Base-by-base conservation (phyloP, 108 stramenopile species). In the Cyclostephanos tholiformis region DNA sequence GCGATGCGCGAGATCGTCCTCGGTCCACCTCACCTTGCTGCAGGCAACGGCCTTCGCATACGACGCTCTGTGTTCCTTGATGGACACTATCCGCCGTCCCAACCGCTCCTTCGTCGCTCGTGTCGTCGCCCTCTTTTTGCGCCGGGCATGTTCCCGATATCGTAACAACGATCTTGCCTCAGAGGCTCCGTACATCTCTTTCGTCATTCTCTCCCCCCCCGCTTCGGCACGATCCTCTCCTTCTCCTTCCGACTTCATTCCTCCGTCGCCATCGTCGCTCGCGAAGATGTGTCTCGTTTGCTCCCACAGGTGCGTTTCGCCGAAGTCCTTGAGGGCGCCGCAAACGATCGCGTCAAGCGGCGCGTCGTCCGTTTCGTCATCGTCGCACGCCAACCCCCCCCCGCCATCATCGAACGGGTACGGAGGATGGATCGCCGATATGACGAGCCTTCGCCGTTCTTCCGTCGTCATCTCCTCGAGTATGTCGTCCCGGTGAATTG, bases 231-330 rank as follows among this genome's bases (percentile, higher is more conserved):
- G 8, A 29, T 53, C 23, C 17, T 63, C 52, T 13, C n/a, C 38
- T 17, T 19, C 25, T 16, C 26, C 20, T 29, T 63, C 25, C 20
- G 67, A 32, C 10, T 61, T 17, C 1, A 29, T 17, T 52, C 26
- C 35, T 17, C 17, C 57, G 20, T 25, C 36, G 11, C 27, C 22
- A 26, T 22, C 61, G 36, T 53, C 27, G 7, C 41, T 41, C 41
- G 41, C 25, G 12, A 56, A 20, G 20, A 56, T 14, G 64, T 59
- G 58, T 1, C 62, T 53, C 46, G 79, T 80, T 65, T 80, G 79
- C 20, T 80, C 79, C 72, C 72, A 80, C 23, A 80, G 59, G 50
- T 80, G 79, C 36, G 44, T 71, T 30, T 57, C 46, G 57, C 79
- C 79, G 60, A 74, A 22, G 39, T 44, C 58, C 52, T 73, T 69